phyloP scores from a whole-genome alignment of 164 flowering plant genomes.

The Chimonanthus salicifolius region DNA sequence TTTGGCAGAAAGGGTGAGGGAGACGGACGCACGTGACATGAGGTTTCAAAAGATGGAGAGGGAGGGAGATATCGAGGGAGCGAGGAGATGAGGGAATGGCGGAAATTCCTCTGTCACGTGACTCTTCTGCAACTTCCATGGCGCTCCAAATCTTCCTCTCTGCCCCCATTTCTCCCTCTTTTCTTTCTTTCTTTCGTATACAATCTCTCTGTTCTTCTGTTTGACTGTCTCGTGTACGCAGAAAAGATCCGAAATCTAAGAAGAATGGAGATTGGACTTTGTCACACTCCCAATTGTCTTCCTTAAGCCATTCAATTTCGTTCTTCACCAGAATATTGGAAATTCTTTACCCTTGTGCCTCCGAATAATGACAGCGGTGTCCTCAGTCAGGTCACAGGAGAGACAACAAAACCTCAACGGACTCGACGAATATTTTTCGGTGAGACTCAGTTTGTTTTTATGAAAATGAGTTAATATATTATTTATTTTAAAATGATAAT shows the following conservation, averaged over 20 bases:
- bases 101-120: slow-evolving; percentile 17
- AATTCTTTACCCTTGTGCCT: too few relatives aligned
- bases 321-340: too few relatives aligned
- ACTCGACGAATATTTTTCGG: too few relatives aligned
- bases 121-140: slow-evolving; percentile 43
- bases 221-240: background rate
- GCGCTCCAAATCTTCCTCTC: slow-evolving; percentile 42
- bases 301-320: too few relatives aligned
- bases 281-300: too few relatives aligned
- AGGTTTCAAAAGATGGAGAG: slow-evolving; percentile 52
- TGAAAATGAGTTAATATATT: too few relatives aligned
- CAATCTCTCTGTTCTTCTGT: background rate
- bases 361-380: too few relatives aligned
- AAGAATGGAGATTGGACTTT: too few relatives aligned
- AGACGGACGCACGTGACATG: slow-evolving; percentile 51
- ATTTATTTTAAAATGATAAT: too few relatives aligned
- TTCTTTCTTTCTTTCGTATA: background rate
- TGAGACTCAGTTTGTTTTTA: too few relatives aligned
- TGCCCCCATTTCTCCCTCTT: slow-evolving; percentile 35
- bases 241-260: background rate
- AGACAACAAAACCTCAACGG: too few relatives aligned
- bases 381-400: too few relatives aligned
- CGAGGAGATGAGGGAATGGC: slow-evolving; percentile 42
- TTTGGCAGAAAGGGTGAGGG: background rate
- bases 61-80: slow-evolving; percentile 52